phyloP scores from a whole-genome alignment of 2,329 filamentous ascomycete genomes.

The Talaromyces albobiverticillius region DNA sequence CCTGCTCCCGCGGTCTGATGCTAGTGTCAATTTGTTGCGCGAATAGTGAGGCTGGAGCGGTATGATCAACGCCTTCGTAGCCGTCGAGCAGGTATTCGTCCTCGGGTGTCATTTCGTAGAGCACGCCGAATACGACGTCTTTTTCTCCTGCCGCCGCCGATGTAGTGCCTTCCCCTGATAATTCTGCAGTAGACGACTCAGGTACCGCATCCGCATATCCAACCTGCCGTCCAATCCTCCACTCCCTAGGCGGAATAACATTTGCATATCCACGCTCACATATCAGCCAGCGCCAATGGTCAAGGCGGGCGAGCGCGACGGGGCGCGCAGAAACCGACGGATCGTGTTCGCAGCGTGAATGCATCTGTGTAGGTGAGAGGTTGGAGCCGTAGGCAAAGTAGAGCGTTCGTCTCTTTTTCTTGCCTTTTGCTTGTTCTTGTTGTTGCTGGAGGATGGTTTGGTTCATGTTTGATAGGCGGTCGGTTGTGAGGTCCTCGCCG shows the following conservation, averaged over 20 bases:
- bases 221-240: slow-evolving; percentile 23
- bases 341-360: slow-evolving; percentile 31
- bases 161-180: no score
- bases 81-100: slow-evolving; percentile 34
- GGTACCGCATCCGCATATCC: slow-evolving; percentile 20
- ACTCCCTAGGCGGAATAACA: slow-evolving; percentile 28
- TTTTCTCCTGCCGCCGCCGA: no score
- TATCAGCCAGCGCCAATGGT: slow-evolving; percentile 41
- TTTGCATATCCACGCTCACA: slow-evolving; percentile 42
- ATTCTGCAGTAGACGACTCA: slow-evolving; percentile 17
- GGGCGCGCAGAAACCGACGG: slow-evolving; percentile 33
- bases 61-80: slow-evolving; percentile 36
- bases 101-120: slow-evolving; percentile 38
- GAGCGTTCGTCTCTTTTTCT: slow-evolving; percentile 23
- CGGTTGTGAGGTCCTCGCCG: slow-evolving; percentile 1
- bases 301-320: slow-evolving; percentile 37
- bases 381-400: slow-evolving; percentile 47
- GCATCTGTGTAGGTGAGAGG: slow-evolving; percentile 42
- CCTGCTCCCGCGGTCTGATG: slow-evolving; percentile 32
- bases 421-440: background rate
- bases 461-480: background rate
- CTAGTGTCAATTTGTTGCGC: slow-evolving; percentile 13
- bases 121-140: slow-evolving; percentile 36
- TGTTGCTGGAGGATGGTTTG: slow-evolving; percentile 20
- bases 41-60: slow-evolving; percentile 15